These are phyloP conservation scores for Cucurbita moschata DNA, from an alignment of 306 rosid species.

Conservation along the genomic window DNA sequence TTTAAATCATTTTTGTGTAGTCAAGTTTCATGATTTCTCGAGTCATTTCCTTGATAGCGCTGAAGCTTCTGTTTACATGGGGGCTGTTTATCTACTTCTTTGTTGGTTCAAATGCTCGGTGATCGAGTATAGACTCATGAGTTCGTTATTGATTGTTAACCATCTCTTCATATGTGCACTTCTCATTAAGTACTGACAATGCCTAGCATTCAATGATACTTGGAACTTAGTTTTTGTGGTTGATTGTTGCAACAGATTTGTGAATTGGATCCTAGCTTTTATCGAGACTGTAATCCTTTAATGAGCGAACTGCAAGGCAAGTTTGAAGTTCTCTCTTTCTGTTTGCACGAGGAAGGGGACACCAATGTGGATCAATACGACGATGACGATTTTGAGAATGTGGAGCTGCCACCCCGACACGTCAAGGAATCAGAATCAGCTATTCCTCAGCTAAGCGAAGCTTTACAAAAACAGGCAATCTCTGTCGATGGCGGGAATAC, in stretches of 20 bases:
- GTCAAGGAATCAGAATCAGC: conserved; percentile 26
- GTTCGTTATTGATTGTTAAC: not conserved
- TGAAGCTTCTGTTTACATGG: not conserved
- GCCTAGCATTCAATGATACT: not conserved
- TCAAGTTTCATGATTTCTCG: not conserved
- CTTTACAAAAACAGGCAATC: conserved; percentile 50
- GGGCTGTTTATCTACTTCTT: not conserved
- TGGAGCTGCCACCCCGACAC: conserved; percentile 6
- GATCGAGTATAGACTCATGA: not conserved
- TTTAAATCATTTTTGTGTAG: not conserved
- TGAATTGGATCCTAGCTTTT: conserved; percentile 81
- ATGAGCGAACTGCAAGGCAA: conserved; percentile 49
- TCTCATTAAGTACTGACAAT: not conserved
- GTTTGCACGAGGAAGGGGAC: conserved; percentile 64
- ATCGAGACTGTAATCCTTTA: conserved; percentile 65
- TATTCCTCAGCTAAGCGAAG: conserved; percentile 39
- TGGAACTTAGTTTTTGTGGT: not conserved
- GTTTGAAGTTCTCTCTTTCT: conserved; percentile 80
- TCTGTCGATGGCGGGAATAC: conserved; percentile 19
- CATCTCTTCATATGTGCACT: not conserved
- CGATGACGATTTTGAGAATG: conserved; percentile 36
- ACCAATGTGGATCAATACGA: conserved; percentile 53
- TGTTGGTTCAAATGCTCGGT: not conserved
- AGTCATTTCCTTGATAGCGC: not conserved
- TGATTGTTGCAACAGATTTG: conserved; percentile 26